Base-by-base conservation (phyloP, 805 yeast genomes). In the Candida khao-thaluensis region DNA sequence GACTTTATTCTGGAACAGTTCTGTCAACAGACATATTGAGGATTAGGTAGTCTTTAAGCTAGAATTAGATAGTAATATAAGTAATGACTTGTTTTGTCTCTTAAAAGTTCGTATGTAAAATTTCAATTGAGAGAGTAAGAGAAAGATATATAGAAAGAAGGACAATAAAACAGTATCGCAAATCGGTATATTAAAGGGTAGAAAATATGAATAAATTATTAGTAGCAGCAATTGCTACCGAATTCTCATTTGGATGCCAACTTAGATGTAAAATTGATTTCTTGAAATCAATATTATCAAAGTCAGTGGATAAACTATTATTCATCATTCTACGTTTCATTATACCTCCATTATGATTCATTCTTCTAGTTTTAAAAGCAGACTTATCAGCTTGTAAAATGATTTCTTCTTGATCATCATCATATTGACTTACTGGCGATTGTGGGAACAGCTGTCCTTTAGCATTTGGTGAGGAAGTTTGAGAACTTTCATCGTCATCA, bases 171-270 rank as follows among this genome's bases (percentile, higher is more conserved):
- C n/a, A 17, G 31, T 5, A 4, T 25, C 28, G 7, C 28, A 16
- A 11, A 18, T 11, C 21, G 22, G n/a, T 29, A 33, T 35, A 37
- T 33, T 65, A 84, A 53, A 81, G 71, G 39, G 93, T 83, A 41
- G 91, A 82, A 60, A 85, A 85, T 44, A 85, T 84, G 66, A 84
- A 85, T 52, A 87, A 75, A 67, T 93, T 93, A 70, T 93, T 95
- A 16, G 99, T 93, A 14, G 99, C 98, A 35, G 98, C 98, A 57
- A 93, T 86, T 30, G 99, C 99, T 51, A 93, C 95, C 37, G 93
- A 82, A 67, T 93, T 88, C 67, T 95, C 99, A 51, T 72, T 74
- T 48, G 99, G 99, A 72, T 93, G 99, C 99, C 99, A 93, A 61
- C 97, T 88, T 64, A 89, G 74, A 66, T 93, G 98, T 63, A 91